A percentile compares a stretch with the other conserved stretches of the same genome.
Conservation (phyloP, 164 flowering plant genomes). For the Paratinospora sagittata region DNA sequence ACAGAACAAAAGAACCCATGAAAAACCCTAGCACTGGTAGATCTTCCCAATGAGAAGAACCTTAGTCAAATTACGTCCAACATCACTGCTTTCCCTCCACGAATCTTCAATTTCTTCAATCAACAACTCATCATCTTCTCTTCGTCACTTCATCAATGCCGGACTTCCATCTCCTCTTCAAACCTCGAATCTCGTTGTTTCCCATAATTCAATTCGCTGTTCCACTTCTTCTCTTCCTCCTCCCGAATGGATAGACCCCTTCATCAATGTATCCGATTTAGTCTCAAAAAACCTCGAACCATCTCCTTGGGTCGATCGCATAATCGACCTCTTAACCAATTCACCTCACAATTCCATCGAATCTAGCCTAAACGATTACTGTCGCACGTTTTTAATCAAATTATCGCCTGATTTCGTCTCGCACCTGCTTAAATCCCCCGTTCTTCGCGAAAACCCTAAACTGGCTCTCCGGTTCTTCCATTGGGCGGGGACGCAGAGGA, state of each 20-base stretch:
- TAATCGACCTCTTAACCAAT: slow-evolving; percentile 42
- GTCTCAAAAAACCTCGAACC: slow-evolving; percentile 32
- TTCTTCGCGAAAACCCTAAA: slow-evolving; percentile 28
- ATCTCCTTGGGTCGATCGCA: slow-evolving; percentile 67
- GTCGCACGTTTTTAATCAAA: slow-evolving; percentile 49
- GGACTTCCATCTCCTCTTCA: not conserved
- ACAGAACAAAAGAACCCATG: not conserved
- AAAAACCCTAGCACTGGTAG: not conserved
- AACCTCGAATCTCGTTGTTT: not conserved
- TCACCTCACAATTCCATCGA: slow-evolving; percentile 38
- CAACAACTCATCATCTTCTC: not conserved
- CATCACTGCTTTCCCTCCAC: slow-evolving; percentile 3
- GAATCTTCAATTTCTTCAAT: not conserved
- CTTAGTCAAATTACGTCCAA: slow-evolving; percentile 21
- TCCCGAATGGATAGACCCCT: slow-evolving; percentile 84
- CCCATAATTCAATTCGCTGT: slow-evolving; percentile 24
- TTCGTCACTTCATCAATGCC: slow-evolving; percentile 16
- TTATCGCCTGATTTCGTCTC: slow-evolving; percentile 68
- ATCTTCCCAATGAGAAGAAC: slow-evolving; percentile 26
- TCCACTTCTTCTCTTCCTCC: slow-evolving; percentile 53
- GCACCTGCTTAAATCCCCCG: slow-evolving; percentile 31
- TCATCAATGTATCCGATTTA: slow-evolving; percentile 52
- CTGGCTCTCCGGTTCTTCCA: slow-evolving; percentile 52
- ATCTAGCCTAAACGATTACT: slow-evolving; percentile 43
- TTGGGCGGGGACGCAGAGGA: slow-evolving; percentile 73